Evolutionary conservation across 163 green algal genomes (phyloP), one percentile per base, ranked within the genome.

Genomic region (Volvox carteri): DNA sequence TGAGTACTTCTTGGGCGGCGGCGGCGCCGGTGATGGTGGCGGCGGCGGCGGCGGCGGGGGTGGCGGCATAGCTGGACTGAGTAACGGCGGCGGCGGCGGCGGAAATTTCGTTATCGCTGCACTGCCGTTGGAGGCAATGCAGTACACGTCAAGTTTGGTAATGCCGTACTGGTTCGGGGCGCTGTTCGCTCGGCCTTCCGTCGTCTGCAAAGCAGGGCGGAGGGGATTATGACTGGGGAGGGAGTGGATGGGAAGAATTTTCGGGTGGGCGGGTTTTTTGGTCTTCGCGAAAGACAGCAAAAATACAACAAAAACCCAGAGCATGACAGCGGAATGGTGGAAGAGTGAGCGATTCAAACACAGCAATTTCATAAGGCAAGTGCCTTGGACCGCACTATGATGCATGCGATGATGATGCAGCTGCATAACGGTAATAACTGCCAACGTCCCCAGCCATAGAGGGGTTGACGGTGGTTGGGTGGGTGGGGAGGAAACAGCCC

Each of bases 11-110:
- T 56, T 25, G 21, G 78, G 78, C 5, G 58, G 58, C 39, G 78
- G 78, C 41, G 78, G 58, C 23, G 28, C 30, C 7, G 76, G 76
- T 28, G 76, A 65, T 1, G 76, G 76, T 35, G 76, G 76, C 52
- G 54, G 78, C 16, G 78, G 78, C 39, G 78, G 78, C 21, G 78
- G 78, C 39, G 78, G 78, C 28, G 76, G 76, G 5, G 76, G 76
- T 0, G 76, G 76, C 33, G 76, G 76, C 33, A 41, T 12, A 1
- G 39, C 16, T 33, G 78, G 37, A 4, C 35, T 28, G 0, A 44
- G 8, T 16, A 65, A 19, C 23, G 35, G 62, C 6, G 79, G 79
- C 30, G 79, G 79, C 28, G 79, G 79, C 44, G 79, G 79, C 41
- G 78, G 44, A 4, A 76, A 16, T 4, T 2, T 12, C 2, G 50